A percentile compares a stretch with the other conserved stretches of the same genome.
Conservation (phyloP, 2,329 filamentous ascomycete species). For the Botrytis cinerea region DNA sequence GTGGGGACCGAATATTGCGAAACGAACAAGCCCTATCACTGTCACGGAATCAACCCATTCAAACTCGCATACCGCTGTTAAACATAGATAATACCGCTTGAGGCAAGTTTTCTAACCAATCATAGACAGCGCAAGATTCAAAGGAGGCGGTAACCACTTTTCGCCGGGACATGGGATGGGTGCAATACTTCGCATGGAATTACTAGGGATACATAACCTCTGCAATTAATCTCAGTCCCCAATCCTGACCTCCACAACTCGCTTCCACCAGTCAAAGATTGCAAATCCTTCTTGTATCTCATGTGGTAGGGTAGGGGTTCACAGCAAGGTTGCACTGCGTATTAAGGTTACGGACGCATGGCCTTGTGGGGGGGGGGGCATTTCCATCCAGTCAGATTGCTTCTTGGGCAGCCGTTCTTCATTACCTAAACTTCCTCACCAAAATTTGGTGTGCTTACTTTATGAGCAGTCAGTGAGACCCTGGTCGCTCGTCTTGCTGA, state of each 20-base stretch:
- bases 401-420: constrained; percentile 1
- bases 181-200: constrained; percentile 17
- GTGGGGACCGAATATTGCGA: constrained; percentile 24
- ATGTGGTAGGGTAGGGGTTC: constrained; percentile 2
- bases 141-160: constrained; percentile 22
- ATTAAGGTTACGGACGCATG: constrained; percentile 7
- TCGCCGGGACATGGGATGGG: constrained; percentile 1
- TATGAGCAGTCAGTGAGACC: constrained; percentile 14
- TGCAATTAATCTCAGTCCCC: constrained; percentile 16
- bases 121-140: not conserved
- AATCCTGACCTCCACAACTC: not conserved
- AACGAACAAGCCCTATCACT: constrained; percentile 18
- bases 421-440: constrained; percentile 29
- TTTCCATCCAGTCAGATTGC: constrained; percentile 18
- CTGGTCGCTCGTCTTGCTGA: constrained; percentile 26
- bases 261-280: constrained; percentile 16
- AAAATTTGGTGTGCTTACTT: constrained; percentile 24
- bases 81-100: constrained; percentile 26
- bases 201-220: constrained; percentile 7
- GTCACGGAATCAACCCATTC: constrained; percentile 27
- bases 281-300: not conserved
- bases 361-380: constrained; percentile 21
- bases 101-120: constrained; percentile 33
- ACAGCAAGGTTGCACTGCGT: constrained; percentile 9
- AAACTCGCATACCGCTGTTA: constrained; percentile 30